Conservation (phyloP, 306 rosid species). For the Heteromeles arbutifolia region DNA sequence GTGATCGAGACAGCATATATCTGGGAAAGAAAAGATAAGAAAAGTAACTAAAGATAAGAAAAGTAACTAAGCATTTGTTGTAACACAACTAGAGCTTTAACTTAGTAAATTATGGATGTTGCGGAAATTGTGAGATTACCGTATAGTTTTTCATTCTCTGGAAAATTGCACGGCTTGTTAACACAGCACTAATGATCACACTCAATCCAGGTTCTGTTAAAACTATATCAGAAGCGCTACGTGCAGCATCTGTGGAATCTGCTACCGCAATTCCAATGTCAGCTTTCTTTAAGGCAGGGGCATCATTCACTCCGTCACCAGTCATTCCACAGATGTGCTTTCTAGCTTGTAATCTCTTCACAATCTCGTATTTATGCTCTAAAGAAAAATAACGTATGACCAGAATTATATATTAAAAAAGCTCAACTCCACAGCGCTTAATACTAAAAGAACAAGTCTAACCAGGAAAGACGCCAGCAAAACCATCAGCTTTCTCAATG, state of each 20-base stretch:
- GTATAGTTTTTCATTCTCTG: constrained; percentile 79
- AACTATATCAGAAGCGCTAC: constrained; percentile 73
- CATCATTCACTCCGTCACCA: constrained; percentile 81
- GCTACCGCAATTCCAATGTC: constrained; percentile 82
- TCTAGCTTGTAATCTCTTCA: constrained; percentile 58
- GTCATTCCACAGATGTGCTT: constrained; percentile 82
- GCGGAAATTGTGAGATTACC: constrained; percentile 26
- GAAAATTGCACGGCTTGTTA: constrained; percentile 75
- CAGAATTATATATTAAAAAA: not conserved
- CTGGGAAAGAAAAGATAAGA: constrained; percentile 21
- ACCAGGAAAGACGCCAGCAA: constrained; percentile 85
- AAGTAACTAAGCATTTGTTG: constrained; percentile 2
- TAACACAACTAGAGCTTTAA: not conserved
- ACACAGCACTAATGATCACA: constrained; percentile 72
- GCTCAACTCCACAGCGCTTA: not conserved
- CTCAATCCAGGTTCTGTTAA: constrained; percentile 75
- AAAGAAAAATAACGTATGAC: not conserved
- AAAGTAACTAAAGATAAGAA: not conserved
- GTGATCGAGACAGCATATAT: constrained; percentile 82
- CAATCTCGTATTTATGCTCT: constrained; percentile 82
- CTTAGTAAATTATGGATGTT: not conserved
- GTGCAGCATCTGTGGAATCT: constrained; percentile 69
- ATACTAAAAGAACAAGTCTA: constrained; percentile 9
- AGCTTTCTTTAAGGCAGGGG: constrained; percentile 72
- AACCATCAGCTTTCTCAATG: constrained; percentile 77